Evolutionary conservation across 2,329 filamentous ascomycete genomes (phyloP).

Genomic region (Orbilia oligospora): DNA sequence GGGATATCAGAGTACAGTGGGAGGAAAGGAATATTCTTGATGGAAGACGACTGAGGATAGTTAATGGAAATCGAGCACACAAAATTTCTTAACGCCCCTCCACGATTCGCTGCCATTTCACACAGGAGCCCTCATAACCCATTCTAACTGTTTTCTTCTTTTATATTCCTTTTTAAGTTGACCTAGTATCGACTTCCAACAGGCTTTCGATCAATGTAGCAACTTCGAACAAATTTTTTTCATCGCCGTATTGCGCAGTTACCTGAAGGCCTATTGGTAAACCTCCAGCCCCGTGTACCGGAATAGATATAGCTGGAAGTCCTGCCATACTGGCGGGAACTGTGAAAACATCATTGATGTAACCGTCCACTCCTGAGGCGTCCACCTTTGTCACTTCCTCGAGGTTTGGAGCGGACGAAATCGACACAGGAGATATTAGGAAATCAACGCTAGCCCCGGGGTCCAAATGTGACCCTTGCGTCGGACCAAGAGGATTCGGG

Average conservation of each 20-base stretch:
- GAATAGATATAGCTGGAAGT: slow-evolving; percentile 87
- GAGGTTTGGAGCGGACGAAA: slow-evolving; percentile 79
- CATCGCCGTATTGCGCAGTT: slow-evolving; percentile 85
- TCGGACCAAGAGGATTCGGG: slow-evolving; percentile 76
- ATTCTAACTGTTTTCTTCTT: neutral
- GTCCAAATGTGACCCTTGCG: slow-evolving; percentile 69
- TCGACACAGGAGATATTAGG: slow-evolving; percentile 87
- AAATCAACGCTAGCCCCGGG: slow-evolving; percentile 81
- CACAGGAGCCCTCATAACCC: no score
- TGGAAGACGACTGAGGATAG: slow-evolving; percentile 70
- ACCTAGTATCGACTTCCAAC: neutral
- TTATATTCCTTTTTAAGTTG: neutral
- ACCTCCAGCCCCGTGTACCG: slow-evolving; percentile 70
- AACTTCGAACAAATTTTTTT: slow-evolving; percentile 75
- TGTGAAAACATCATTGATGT: slow-evolving; percentile 95
- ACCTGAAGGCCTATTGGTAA: slow-evolving; percentile 77
- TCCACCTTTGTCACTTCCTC: slow-evolving; percentile 70
- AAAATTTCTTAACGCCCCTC: no score
- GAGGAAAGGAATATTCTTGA: slow-evolving; percentile 92
- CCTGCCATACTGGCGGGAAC: slow-evolving; percentile 95
- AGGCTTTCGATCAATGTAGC: slow-evolving; percentile 70
- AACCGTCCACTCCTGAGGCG: slow-evolving; percentile 76
- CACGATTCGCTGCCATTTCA: no score
- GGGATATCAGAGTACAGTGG: slow-evolving; percentile 86
- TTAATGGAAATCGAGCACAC: neutral